phyloP scores from a whole-genome alignment of 2,329 filamentous ascomycete species.

The Bisporella sp. region DNA sequence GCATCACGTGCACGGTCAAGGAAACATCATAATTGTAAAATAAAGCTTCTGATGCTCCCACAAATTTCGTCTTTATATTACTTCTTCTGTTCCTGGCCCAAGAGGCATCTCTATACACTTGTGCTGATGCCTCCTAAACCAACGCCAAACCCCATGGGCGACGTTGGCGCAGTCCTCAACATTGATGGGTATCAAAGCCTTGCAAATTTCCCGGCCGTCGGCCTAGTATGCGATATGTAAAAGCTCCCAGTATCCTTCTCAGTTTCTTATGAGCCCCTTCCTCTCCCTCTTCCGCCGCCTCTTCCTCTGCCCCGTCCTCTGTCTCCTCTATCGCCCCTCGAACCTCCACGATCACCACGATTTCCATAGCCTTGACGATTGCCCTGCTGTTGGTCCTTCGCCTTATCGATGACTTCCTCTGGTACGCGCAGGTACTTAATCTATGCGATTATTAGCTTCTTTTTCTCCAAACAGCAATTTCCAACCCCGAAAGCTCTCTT shows the following conservation, averaged over 20 bases:
- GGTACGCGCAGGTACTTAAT: constrained; percentile 98
- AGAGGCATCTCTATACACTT: background rate
- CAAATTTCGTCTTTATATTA: background rate
- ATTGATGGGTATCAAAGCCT: no score
- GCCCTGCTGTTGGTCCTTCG: constrained; percentile 72
- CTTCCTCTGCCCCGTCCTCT: constrained; percentile 37
- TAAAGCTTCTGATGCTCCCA: background rate
- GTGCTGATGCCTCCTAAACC: no score
- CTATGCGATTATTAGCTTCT: constrained; percentile 27
- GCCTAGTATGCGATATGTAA: background rate
- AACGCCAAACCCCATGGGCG: no score
- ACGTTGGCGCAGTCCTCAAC: no score
- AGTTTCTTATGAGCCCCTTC: constrained; percentile 18
- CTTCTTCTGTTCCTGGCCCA: no score
- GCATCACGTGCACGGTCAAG: constrained; percentile 1
- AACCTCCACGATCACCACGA: constrained; percentile 57
- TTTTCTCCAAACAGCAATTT: no score
- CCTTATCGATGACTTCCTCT: constrained; percentile 91
- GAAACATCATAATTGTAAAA: background rate
- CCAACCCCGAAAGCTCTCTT: no score
- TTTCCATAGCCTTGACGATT: constrained; percentile 36
- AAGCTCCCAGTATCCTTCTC: background rate
- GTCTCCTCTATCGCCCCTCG: constrained; percentile 49
- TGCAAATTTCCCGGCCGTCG: no score
- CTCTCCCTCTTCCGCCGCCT: constrained; percentile 18